Evolutionary conservation across 345 rosid species (phyloP), one percentile per base, ranked within the genome.

Genomic region (Eucalyptus coolabah): DNA sequence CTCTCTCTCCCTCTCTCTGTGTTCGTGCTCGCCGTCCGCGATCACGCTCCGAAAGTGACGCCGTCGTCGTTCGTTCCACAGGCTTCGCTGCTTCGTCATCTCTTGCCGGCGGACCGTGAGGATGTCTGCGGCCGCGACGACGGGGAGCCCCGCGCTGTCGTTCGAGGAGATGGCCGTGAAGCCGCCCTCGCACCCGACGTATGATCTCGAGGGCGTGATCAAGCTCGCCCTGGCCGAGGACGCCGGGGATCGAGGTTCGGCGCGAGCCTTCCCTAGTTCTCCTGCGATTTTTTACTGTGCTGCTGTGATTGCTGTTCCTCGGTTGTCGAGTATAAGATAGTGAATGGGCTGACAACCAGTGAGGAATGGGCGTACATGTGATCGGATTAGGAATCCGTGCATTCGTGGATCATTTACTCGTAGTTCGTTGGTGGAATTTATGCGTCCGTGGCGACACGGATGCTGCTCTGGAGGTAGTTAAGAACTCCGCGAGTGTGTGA

Each of bases 171-270:
- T 94, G 94, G 72, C 93, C 26, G 93, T 96, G 87, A 95, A 96
- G 91, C 98, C 98, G 88, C 99, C 99, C 89, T 95, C 94, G 26
- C 99, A 96, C 87, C 98, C 99, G 72, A 96, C 98, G 8, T 97
- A 97, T 91, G 97, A 98, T 93, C 93, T 98, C 90, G 94, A 93
- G 92, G 96, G 94, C 23, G 90, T 94, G 51, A 94, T 98, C 86
- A 95, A 95, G 89, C 95, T 96, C 49, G 96, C 99, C 40, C 93
- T 98, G 24, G 92, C 97, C 65, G 99, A 98, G 92, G 99, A 98
- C 94, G 95, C 99, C 80, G 99, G 99, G 67, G 94, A 94, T 93
- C 94, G 92, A 96, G 99, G 99, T 98, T 91, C 60, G 44, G 28
- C 83, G 11, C 21, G 34, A 49, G n/a, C 53, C 24, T 47, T 49